Evolutionary conservation across 805 yeast species (phyloP).

Genomic region (Torulaspora franciscae): DNA sequence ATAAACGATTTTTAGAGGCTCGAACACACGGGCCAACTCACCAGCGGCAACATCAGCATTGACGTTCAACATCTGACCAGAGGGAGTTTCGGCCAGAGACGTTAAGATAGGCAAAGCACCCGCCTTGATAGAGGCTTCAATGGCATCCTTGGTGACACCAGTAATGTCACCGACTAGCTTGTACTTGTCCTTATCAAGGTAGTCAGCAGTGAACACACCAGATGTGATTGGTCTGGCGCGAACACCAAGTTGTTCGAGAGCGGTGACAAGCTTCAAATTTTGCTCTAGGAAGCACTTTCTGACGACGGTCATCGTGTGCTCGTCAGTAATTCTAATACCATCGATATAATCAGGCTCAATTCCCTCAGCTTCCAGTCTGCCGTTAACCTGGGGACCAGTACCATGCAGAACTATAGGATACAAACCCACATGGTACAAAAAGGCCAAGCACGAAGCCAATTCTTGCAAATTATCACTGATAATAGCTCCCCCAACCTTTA

Average conservation of each 20-base stretch:
- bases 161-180: constrained; percentile 87
- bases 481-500: constrained; percentile 98
- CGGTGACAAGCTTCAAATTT: constrained; percentile 89
- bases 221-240: constrained; percentile 98
- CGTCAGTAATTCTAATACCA: constrained; percentile 94
- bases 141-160: constrained; percentile 79
- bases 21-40: constrained; percentile 92
- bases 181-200: constrained; percentile 84
- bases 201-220: constrained; percentile 93
- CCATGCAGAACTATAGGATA: constrained; percentile 97
- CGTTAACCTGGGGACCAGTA: constrained; percentile 98
- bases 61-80: constrained; percentile 94
- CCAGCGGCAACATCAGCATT: constrained; percentile 99
- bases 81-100: constrained; percentile 91
- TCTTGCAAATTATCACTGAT: constrained; percentile 92
- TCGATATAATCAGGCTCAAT: constrained; percentile 94
- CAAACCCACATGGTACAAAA: constrained; percentile 93
- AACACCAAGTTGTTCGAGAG: constrained; percentile 93
- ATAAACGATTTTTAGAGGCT: constrained; percentile 94
- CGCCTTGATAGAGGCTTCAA: constrained; percentile 90
- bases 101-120: constrained; percentile 97
- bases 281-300: constrained; percentile 94
- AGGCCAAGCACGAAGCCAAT: constrained; percentile 91
- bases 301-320: constrained; percentile 92
- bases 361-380: constrained; percentile 85